Evolutionary conservation across 1,284 basidiomycete genomes (phyloP).

Genomic region (Ganoderma sp.): DNA sequence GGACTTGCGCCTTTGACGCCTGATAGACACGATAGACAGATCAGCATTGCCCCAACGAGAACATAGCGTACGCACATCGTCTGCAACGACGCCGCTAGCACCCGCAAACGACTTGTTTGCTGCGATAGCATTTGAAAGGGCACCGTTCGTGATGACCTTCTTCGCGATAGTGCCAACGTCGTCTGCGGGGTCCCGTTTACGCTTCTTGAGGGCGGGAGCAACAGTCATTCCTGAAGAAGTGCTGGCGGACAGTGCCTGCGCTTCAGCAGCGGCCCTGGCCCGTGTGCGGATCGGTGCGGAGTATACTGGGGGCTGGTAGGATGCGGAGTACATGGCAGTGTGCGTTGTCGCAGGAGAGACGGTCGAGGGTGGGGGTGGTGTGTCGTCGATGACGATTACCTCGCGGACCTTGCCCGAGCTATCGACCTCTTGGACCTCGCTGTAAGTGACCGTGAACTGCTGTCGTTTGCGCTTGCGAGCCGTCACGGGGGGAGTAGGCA

Average conservation of each 20-base stretch:
- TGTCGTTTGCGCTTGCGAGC: constrained; percentile 84
- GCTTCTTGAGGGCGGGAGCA: constrained; percentile 74
- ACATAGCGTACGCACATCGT: constrained; percentile 58
- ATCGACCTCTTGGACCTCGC: constrained; percentile 84
- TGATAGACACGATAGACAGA: constrained; percentile 43
- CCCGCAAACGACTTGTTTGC: constrained; percentile 67
- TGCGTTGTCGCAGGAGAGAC: constrained; percentile 71
- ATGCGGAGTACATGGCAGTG: constrained; percentile 71
- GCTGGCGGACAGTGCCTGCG: constrained; percentile 70
- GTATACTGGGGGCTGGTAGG: constrained; percentile 78
- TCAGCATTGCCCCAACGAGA: constrained; percentile 30
- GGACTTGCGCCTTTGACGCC: constrained; percentile 63
- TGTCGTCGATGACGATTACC: constrained; percentile 88
- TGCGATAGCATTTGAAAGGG: constrained; percentile 51
- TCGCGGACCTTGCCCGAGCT: constrained; percentile 74
- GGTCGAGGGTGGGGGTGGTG: constrained; percentile 79
- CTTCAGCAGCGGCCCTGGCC: constrained; percentile 81
- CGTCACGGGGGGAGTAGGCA: constrained; percentile 65
- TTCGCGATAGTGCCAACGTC: constrained; percentile 67
- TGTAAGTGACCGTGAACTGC: constrained; percentile 80
- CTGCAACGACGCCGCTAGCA: constrained; percentile 61
- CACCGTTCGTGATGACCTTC: constrained; percentile 57
- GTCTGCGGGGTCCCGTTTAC: constrained; percentile 73
- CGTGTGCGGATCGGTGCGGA: constrained; percentile 77
- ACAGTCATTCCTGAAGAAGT: constrained; percentile 58